Conservation (phyloP, 805 yeast genomes). For the Zygoascus flipseniorum region DNA sequence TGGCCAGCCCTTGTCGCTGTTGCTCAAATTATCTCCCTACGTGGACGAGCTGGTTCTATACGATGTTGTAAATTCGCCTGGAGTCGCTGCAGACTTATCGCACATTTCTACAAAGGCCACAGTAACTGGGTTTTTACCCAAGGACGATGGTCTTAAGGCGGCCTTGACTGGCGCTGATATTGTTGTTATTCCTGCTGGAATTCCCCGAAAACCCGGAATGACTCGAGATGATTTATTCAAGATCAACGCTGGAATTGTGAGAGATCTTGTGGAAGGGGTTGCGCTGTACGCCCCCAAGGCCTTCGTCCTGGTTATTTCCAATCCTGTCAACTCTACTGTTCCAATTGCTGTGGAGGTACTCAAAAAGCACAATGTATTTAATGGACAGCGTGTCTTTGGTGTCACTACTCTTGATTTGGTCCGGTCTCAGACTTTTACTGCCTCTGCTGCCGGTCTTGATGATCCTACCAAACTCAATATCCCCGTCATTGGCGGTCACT, state of each 20-base stretch:
- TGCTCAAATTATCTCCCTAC: slow-evolving; percentile 60
- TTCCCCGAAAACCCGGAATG: slow-evolving; percentile 93
- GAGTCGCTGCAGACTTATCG: slow-evolving; percentile 81
- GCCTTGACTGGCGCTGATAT: slow-evolving; percentile 78
- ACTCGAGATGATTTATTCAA: slow-evolving; percentile 83
- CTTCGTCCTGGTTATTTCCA: slow-evolving; percentile 72
- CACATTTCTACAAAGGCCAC: slow-evolving; percentile 67
- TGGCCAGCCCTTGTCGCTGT: slow-evolving; percentile 84
- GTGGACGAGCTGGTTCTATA: slow-evolving; percentile 63
- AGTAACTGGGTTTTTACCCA: slow-evolving; percentile 55
- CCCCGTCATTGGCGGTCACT: slow-evolving; percentile 89
- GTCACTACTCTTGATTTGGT: slow-evolving; percentile 84
- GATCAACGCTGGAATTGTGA: slow-evolving; percentile 75
- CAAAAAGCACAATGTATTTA: slow-evolving; percentile 54
- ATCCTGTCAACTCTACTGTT: slow-evolving; percentile 91
- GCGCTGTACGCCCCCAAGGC: slow-evolving; percentile 68
- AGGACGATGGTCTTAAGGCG: slow-evolving; percentile 50
- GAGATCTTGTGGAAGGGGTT: slow-evolving; percentile 63
- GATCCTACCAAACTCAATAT: slow-evolving; percentile 44
- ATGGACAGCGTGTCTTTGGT: slow-evolving; percentile 72
- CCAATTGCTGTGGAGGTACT: slow-evolving; percentile 81
- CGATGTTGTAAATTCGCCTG: slow-evolving; percentile 78
- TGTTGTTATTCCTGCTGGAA: slow-evolving; percentile 86
- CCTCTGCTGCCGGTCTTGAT: slow-evolving; percentile 40
- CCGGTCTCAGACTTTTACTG: slow-evolving; percentile 73